Conservation (phyloP, 177 flowering plant species). For the Vitis hybrid region DNA sequence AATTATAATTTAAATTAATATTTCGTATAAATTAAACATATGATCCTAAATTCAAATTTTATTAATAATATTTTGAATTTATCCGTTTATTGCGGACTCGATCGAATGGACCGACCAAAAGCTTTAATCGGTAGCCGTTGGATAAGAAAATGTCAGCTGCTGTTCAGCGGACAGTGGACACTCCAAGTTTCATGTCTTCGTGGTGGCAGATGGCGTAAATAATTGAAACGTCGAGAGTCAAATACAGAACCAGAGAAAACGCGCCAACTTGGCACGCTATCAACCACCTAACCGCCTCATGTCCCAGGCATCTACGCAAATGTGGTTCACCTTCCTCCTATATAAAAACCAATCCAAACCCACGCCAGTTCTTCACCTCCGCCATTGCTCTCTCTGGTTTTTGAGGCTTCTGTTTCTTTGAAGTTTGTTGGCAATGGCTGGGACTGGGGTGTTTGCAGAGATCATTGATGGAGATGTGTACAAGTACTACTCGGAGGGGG, state of each 20-base stretch:
- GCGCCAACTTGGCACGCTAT: constrained; percentile 3
- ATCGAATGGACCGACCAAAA: too few relatives aligned
- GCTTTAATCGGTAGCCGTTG: too few relatives aligned
- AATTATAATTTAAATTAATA: too few relatives aligned
- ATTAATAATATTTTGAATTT: too few relatives aligned
- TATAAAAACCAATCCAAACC: background rate
- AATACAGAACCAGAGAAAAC: background rate
- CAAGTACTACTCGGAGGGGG: constrained; percentile 90
- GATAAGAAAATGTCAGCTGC: too few relatives aligned
- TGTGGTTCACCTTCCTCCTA: constrained; percentile 27
- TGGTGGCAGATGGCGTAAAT: background rate
- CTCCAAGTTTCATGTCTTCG: too few relatives aligned
- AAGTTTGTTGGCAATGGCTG: constrained; percentile 45
- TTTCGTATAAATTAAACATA: too few relatives aligned
- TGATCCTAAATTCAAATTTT: too few relatives aligned
- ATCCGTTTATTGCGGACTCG: too few relatives aligned
- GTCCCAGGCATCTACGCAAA: background rate
- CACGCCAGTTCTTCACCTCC: constrained; percentile 8
- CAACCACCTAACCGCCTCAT: constrained; percentile 11
- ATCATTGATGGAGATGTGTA: constrained; percentile 82
- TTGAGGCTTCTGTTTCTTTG: background rate
- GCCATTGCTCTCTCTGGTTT: background rate
- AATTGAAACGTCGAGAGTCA: background rate
- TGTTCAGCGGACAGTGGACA: too few relatives aligned
- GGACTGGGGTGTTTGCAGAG: constrained; percentile 68